Base-by-base conservation (phyloP, 2,329 filamentous ascomycete species). In the Fusarium siculi region DNA sequence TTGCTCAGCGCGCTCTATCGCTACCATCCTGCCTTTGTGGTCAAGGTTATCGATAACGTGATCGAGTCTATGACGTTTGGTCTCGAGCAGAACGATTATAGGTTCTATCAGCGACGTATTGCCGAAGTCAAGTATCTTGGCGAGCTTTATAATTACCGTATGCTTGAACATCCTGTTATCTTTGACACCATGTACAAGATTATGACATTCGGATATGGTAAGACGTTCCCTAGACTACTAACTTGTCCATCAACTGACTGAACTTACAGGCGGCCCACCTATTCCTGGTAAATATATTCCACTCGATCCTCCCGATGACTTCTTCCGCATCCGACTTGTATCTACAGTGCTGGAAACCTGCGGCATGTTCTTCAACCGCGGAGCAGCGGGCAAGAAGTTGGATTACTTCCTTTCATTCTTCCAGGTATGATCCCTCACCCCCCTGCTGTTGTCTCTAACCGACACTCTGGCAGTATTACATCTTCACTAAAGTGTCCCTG, bases 341-440 rank as follows among this genome's bases (percentile, higher is more conserved):
- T 93, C 95, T 73, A 97, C 93, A 19, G 87, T 99, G 54, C 88
- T 99, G 9, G 97, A 99, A 82, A 98, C 95, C 2, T 98, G 96
- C 75, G 96, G 97, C 61, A 92, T 97, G 81, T 99, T 96, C 84
- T 99, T 98, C 78, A 96, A 96, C 81, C 93, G 96, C 77, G 96
- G 97, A 12, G 91, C 93, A 47, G 93, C 95, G 4, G 97, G 95
- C 81, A 98, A 98, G 86, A 99, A 98, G 83, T 88, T 99, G 15
- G 96, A 99, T 79, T 98, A 97, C 81, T 99, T 98, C 82, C 86
- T 99, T 68, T 96, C 93, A 0, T 98, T 98, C 83, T 94, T 99
- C 77, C 95, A 97, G 86, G 91, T 92, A 80, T 55, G 46, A 18
- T 23, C 11, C 18, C n/a, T 8, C n/a, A 21, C 18, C 6, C 12